Evolutionary conservation across 2,329 filamentous ascomycete species (phyloP).

Genomic region (Coniochaeta sp.): DNA sequence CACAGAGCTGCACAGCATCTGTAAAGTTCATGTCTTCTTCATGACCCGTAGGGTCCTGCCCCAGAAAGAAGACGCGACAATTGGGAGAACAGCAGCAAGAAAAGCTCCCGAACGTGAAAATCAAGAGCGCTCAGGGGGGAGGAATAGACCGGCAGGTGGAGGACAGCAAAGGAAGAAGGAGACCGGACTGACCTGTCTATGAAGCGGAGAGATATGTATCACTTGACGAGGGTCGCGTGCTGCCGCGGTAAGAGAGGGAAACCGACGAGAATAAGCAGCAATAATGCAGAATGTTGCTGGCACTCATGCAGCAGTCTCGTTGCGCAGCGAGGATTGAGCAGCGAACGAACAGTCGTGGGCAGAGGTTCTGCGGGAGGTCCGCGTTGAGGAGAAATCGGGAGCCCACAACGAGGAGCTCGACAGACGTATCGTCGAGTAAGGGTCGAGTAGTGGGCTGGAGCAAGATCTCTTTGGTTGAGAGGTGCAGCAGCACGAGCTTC

Average conservation of each 20-base stretch:
- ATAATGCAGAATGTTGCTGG: slow-evolving; percentile 2
- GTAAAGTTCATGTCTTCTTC: slow-evolving; percentile 23
- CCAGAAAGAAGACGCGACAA: slow-evolving; percentile 3
- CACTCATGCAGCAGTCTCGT: slow-evolving; percentile 3
- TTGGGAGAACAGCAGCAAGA: neutral
- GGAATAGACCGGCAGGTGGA: neutral
- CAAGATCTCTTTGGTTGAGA: slow-evolving; percentile 17
- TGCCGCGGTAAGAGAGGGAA: slow-evolving; percentile 2
- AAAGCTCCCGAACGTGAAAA: neutral
- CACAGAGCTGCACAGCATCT: slow-evolving; percentile 15
- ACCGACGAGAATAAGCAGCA: neutral
- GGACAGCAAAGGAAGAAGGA: neutral
- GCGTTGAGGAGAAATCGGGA: slow-evolving; percentile 5
- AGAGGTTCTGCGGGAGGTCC: neutral
- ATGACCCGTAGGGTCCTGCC: slow-evolving; percentile 15
- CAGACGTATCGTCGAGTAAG: slow-evolving; percentile 9
- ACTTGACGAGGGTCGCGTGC: neutral
- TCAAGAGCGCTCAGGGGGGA: neutral
- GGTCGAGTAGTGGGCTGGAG: slow-evolving; percentile 6
- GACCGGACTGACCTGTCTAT: slow-evolving; percentile 12
- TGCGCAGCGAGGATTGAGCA: neutral
- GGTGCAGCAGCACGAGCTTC: slow-evolving; percentile 10
- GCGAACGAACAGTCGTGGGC: neutral
- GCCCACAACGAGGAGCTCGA: neutral
- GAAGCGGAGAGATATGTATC: slow-evolving; percentile 4